phyloP scores from a whole-genome alignment of 257 asterid genomes.

The Capsicum rhomboideum region DNA sequence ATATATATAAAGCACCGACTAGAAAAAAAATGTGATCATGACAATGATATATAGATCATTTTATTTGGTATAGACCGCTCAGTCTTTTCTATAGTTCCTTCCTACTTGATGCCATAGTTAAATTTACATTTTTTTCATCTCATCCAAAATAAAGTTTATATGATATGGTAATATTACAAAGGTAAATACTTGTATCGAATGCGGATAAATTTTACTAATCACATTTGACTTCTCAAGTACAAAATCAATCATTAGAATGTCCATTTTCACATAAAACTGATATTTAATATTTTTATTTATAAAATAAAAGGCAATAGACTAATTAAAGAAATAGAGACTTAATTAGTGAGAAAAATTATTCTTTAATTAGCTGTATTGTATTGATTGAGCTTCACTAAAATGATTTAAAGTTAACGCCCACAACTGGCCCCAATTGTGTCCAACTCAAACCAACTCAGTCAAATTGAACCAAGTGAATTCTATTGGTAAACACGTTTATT shows the following conservation, averaged over 20 bases:
- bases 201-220: not conserved
- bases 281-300: not conserved
- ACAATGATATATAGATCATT: not conserved
- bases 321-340: not conserved
- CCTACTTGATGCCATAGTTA: not conserved
- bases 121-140: not conserved
- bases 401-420: not conserved
- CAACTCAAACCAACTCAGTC: not conserved
- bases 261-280: not conserved
- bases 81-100: not conserved
- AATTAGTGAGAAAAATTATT: not conserved
- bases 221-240: not conserved
- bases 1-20: too few relatives aligned
- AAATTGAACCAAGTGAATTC: not conserved
- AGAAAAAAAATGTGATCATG: not conserved
- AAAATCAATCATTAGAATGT: not conserved
- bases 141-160: not conserved
- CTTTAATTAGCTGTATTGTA: not conserved
- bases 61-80: not conserved
- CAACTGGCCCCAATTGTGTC: not conserved
- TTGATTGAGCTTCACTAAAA: not conserved
- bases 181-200: not conserved
- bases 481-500: not conserved
- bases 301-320: not conserved
- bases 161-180: not conserved